Conservation (phyloP, 176 grass and related monocot species). For the Hyparrhenia diplandra region DNA sequence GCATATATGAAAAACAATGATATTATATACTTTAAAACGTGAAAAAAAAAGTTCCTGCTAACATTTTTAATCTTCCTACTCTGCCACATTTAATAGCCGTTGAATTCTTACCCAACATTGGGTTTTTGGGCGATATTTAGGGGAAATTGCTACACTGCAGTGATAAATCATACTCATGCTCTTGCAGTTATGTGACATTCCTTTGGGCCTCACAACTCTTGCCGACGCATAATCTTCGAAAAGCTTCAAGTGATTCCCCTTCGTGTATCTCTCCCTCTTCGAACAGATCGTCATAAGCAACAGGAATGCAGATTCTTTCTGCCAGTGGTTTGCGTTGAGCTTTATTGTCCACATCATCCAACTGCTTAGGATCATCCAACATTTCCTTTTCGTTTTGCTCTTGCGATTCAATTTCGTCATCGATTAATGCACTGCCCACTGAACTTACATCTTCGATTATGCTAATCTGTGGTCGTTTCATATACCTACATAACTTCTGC, state of each 20-base stretch:
- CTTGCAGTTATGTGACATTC: background rate
- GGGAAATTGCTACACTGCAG: background rate
- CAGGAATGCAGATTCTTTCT: conserved; percentile 70
- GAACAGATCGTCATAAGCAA: conserved; percentile 80
- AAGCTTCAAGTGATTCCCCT: conserved; percentile 24
- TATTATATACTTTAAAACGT: too few species aligned
- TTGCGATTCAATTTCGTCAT: conserved; percentile 35
- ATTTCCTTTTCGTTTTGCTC: conserved; percentile 34
- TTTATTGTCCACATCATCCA: conserved; percentile 25
- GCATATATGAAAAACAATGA: too few species aligned
- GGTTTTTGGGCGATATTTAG: background rate
- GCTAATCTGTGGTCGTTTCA: conserved; percentile 36
- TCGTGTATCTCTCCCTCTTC: conserved; percentile 87
- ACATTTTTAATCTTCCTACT: background rate
- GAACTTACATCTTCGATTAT: conserved; percentile 55
- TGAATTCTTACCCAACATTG: conserved; percentile 6
- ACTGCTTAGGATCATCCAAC: conserved; percentile 37
- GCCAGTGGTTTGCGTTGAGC: conserved; percentile 43
- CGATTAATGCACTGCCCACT: conserved; percentile 44
- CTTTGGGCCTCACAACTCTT: background rate
- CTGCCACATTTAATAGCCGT: background rate
- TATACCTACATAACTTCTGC: conserved; percentile 72
- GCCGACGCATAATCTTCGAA: background rate
- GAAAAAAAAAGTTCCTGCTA: too few species aligned
- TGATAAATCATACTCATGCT: background rate